Conservation (phyloP, 805 yeast species). For the Lipomyces mesembrius region DNA sequence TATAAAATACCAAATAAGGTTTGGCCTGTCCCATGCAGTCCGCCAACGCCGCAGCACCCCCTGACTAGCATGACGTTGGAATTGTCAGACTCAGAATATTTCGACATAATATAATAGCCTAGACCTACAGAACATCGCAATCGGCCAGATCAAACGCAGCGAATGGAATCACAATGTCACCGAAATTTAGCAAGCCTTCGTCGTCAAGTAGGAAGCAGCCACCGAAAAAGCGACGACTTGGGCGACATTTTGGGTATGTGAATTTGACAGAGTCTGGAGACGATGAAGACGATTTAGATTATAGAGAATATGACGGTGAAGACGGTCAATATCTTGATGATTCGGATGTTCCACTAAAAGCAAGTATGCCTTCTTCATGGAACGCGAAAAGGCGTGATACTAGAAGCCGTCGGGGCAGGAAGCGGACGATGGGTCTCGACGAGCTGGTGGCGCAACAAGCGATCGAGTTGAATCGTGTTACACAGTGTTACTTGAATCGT, state of each 20-base stretch:
- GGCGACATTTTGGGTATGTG: conserved; percentile 8
- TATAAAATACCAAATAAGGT: too few relatives aligned
- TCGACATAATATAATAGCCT: background rate
- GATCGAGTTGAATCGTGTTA: background rate
- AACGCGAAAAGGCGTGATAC: background rate
- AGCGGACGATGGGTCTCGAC: background rate
- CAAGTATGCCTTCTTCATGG: background rate
- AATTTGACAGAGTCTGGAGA: conserved; percentile 31
- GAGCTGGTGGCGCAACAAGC: background rate
- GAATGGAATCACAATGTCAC: background rate
- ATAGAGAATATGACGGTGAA: conserved; percentile 16
- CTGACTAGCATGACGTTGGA: background rate
- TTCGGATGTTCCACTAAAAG: conserved; percentile 5
- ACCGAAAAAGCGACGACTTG: background rate
- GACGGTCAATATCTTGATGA: background rate
- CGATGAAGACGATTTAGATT: conserved; percentile 31
- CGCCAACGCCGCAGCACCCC: background rate
- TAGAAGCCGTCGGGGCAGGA: background rate
- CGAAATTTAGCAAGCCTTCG: conserved; percentile 5
- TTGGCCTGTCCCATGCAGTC: background rate
- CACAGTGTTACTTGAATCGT: conserved; percentile 6
- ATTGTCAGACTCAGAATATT: background rate
- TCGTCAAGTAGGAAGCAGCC: conserved; percentile 7
- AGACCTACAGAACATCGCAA: background rate
- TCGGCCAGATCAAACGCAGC: background rate